These are phyloP conservation scores for Phytophthora sp. DNA, from an alignment of 352 stramenopile genomes.

Conservation along the genomic window DNA sequence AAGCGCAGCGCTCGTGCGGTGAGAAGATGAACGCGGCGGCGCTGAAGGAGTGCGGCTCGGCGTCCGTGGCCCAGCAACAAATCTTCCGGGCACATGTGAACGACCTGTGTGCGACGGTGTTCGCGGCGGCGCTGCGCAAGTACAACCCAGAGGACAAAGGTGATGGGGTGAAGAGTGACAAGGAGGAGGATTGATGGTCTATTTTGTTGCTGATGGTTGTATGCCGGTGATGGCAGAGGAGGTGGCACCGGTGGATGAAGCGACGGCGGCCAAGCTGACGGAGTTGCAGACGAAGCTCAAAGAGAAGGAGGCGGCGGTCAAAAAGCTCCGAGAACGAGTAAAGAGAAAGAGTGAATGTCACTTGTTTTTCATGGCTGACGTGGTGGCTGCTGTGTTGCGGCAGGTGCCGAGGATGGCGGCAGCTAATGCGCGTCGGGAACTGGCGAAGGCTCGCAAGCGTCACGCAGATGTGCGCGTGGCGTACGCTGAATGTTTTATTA, in stretches of 20 bases:
- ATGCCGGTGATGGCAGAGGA: slow-evolving; percentile 46
- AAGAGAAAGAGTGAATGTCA: background rate
- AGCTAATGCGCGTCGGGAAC: slow-evolving; percentile 53
- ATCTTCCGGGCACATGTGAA: slow-evolving; percentile 80
- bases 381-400: background rate
- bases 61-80: slow-evolving; percentile 68
- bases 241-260: slow-evolving; percentile 62
- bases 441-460: slow-evolving; percentile 64
- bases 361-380: background rate
- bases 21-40: slow-evolving; percentile 60
- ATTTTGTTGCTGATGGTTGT: background rate
- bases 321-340: slow-evolving; percentile 67
- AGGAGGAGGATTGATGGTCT: background rate
- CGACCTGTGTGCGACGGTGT: slow-evolving; percentile 77
- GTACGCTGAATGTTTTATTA: slow-evolving; percentile 22
- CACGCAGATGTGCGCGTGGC: slow-evolving; percentile 55
- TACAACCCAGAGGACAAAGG: slow-evolving; percentile 75
- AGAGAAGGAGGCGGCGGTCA: slow-evolving; percentile 59
- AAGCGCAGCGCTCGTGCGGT: slow-evolving; percentile 68
- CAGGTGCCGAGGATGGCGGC: slow-evolving; percentile 64
- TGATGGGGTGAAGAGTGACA: too few relatives aligned
- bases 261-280: slow-evolving; percentile 45
- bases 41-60: slow-evolving; percentile 53
- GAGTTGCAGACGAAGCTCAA: slow-evolving; percentile 58
- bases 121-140: slow-evolving; percentile 66